Base-by-base conservation (phyloP, 2,329 filamentous ascomycete species). In the Botrytis cinerea region DNA sequence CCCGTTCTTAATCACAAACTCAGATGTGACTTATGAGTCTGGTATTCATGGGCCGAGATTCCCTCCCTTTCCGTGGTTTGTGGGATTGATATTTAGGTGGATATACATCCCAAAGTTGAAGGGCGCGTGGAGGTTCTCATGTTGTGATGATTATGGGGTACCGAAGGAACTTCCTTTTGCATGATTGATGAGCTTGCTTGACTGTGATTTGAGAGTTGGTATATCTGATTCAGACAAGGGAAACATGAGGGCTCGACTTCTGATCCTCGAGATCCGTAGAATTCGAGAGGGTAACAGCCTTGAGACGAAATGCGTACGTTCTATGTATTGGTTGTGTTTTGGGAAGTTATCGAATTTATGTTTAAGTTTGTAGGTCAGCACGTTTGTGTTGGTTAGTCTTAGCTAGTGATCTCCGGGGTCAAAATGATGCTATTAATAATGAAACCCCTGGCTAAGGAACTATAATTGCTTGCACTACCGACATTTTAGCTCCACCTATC, bases 81-180 rank as follows among this genome's bases (percentile, higher is more conserved):
- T 75, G 0, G 62, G 73, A 38, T 43, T 82, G 28, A 71, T 82
- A 7, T 77, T 84, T 45, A 73, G 79, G n/a, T 83, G 79, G 79
- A 45, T 82, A 25, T 81, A 81, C 73, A 78, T 82, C n/a, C 78
- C 80, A 22, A 80, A 78, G 70, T 77, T 81, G 69, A 80, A 81
- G 72, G 79, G 79, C 43, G 82, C 81, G 78, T 82, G 81, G 82
- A 76, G 78, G 20, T 82, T 83, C 71, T 72, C 81, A 61, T 80
- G 80, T 2, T 82, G 81, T 59, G 80, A 81, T 75, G 77, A 80
- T 12, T 80, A 77, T 43, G 79, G 80, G 32, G 73, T 78, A 46
- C 82, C 80, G 18, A 78, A 79, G 71, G 81, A 82, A 38, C 74
- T 84, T 35, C 82, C 81, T 2, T 83, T 83, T 79, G 82, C 78